phyloP scores from a whole-genome alignment of 2,329 filamentous ascomycete genomes.

The Lasiodiplodia hormozganensis region DNA sequence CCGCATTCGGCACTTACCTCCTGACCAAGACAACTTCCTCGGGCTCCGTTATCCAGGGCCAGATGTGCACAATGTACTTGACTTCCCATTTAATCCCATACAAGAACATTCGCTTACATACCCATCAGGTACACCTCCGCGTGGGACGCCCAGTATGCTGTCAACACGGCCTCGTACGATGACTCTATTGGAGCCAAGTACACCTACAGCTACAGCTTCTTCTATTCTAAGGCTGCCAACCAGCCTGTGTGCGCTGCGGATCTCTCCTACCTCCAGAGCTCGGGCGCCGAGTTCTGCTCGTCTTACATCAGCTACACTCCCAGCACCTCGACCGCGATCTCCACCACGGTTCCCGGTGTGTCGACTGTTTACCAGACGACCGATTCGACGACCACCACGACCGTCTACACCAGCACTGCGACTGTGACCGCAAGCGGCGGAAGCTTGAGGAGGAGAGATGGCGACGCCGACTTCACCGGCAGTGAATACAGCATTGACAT shows the following conservation, averaged over 20 bases:
- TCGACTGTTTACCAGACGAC: conserved; percentile 9
- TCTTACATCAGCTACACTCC: conserved; percentile 12
- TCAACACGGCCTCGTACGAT: conserved; percentile 1
- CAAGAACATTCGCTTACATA: background rate
- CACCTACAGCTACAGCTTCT: conserved; percentile 13
- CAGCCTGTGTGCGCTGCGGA: conserved; percentile 1
- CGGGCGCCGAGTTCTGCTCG: conserved; percentile 6
- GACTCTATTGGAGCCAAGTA: conserved; percentile 11
- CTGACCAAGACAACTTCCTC: background rate
- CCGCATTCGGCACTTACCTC: conserved; percentile 44
- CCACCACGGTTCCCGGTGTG: conserved; percentile 2
- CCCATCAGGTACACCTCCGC: background rate
- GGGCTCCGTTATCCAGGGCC: background rate
- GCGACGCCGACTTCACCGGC: background rate
- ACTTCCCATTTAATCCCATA: too few species aligned
- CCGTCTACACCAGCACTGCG: background rate
- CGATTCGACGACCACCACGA: background rate
- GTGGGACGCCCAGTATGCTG: background rate
- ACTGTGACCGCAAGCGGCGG: background rate
- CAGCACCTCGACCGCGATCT: background rate
- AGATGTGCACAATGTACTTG: background rate
- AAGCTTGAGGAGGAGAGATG: background rate
- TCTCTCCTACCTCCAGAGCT: background rate
- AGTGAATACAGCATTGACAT: background rate
- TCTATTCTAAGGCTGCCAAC: background rate